Evolutionary conservation across 257 asterid genomes (phyloP).

Genomic region (Petrea volubilis): DNA sequence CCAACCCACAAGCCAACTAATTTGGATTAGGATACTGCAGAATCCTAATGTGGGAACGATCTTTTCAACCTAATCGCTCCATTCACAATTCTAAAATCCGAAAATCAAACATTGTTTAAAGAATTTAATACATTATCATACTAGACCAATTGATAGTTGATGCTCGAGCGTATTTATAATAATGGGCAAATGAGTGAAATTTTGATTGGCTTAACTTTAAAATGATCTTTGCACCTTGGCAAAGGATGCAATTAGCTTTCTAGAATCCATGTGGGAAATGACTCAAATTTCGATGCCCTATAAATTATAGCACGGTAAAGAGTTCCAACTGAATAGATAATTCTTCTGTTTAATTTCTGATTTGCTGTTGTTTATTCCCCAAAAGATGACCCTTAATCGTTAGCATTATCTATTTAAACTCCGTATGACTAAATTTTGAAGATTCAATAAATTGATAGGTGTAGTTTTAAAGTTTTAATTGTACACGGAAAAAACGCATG

Average conservation of each 20-base stretch:
- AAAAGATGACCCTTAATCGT: background rate
- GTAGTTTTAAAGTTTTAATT: background rate
- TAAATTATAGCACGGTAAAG: background rate
- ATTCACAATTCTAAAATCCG: too few relatives aligned
- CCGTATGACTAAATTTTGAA: background rate
- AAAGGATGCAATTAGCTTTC: background rate
- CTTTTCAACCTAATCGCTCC: too few relatives aligned
- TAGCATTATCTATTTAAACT: background rate
- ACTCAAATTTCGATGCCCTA: slow-evolving; percentile 20
- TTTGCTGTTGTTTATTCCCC: background rate
- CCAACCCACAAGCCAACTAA: too few relatives aligned
- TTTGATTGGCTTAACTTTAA: background rate
- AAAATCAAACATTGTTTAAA: too few relatives aligned
- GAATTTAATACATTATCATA: too few relatives aligned
- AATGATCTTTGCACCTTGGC: background rate
- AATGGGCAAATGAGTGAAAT: background rate
- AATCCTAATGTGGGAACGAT: too few relatives aligned
- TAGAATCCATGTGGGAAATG: slow-evolving; percentile 10
- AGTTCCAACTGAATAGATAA: background rate
- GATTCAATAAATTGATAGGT: background rate
- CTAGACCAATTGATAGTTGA: too few relatives aligned
- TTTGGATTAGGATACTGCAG: too few relatives aligned
- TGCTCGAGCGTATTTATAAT: background rate
- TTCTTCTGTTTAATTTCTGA: background rate
- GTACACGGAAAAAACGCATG: slow-evolving; percentile 8